Base-by-base conservation (phyloP, 2,329 filamentous ascomycete genomes). In the Fusarium penzigii region DNA sequence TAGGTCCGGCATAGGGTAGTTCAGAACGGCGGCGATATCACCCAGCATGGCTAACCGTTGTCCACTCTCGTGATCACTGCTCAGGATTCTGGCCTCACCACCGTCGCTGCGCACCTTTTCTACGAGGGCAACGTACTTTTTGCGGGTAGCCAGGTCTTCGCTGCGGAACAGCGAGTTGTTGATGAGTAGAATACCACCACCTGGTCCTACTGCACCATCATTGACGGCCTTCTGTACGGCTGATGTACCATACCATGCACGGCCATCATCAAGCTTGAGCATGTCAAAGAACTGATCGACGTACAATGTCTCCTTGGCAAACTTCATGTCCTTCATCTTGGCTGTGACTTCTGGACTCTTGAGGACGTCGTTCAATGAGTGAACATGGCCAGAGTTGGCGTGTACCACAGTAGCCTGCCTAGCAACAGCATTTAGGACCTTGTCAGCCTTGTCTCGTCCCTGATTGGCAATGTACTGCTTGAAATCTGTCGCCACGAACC, bases 1-100 rank as follows among this genome's bases (percentile, higher is more conserved):
- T 42, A 95, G 76, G 60, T 95, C 92, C 16, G 83, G 75, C 38
- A 97, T 80, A 0, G 94, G 92, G 69, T 92, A 99, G 12, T 93
- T 97, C 57, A 97, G 75, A 29, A 97, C 88, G 2, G 92, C 92
- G 14, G 93, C 94, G 56, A 99, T 88, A 16, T 92, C 89, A 1
- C 94, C 92, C 54, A 97, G 70, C 12, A 86, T 88, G 60, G 92
- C 90, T 13, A 99, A 73, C 53, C 92, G 79, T 74, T 88, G 88
- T 1, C 94, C 94, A 69, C 92, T 97, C 75, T 97, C 93, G 70
- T 97, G 93, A 66, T 95, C 88, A 64, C 89, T 92, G 70, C 93
- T 97, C 29, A 97, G 74, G n/a, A 97, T 84, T 48, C 90, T 80
- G 1, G 91, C 90, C 59, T 97, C 92, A 2, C 93, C 94, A 6